phyloP scores from a whole-genome alignment of 164 flowering plant genomes.

The Vitis riparia region DNA sequence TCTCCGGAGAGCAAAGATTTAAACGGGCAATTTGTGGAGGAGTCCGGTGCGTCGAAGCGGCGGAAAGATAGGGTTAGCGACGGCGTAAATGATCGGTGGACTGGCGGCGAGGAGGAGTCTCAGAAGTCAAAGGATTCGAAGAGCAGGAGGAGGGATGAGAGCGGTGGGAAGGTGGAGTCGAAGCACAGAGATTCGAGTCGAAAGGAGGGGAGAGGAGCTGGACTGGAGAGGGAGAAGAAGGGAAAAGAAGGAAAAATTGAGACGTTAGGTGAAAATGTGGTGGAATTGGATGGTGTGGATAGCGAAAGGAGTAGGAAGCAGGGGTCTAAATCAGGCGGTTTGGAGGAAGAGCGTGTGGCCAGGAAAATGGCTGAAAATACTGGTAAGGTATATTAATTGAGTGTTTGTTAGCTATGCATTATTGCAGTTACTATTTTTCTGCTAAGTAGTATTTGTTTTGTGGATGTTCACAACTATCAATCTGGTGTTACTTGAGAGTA shows the following conservation, averaged over 20 bases:
- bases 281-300: background rate
- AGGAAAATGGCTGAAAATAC: slow-evolving; percentile 24
- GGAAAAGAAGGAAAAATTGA: slow-evolving; percentile 25
- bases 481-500: no score
- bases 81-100: slow-evolving; percentile 34
- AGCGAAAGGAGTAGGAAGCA: background rate
- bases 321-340: background rate
- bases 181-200: slow-evolving; percentile 26
- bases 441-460: background rate
- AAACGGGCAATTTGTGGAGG: slow-evolving; percentile 33
- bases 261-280: slow-evolving; percentile 7
- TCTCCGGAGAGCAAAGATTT: slow-evolving; percentile 21
- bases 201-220: slow-evolving; percentile 24
- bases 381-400: slow-evolving; percentile 36
- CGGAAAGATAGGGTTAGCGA: slow-evolving; percentile 21
- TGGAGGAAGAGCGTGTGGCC: slow-evolving; percentile 13
- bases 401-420: slow-evolving; percentile 3
- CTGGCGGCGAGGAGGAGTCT: slow-evolving; percentile 29
- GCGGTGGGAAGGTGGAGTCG: slow-evolving; percentile 24
- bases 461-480: no score
- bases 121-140: slow-evolving; percentile 20
- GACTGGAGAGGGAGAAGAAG: slow-evolving; percentile 24
- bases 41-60: slow-evolving; percentile 27
- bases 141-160: slow-evolving; percentile 31
- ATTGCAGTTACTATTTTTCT: background rate